phyloP scores from a whole-genome alignment of 2,329 filamentous ascomycete species.

The Penicillium sp. region DNA sequence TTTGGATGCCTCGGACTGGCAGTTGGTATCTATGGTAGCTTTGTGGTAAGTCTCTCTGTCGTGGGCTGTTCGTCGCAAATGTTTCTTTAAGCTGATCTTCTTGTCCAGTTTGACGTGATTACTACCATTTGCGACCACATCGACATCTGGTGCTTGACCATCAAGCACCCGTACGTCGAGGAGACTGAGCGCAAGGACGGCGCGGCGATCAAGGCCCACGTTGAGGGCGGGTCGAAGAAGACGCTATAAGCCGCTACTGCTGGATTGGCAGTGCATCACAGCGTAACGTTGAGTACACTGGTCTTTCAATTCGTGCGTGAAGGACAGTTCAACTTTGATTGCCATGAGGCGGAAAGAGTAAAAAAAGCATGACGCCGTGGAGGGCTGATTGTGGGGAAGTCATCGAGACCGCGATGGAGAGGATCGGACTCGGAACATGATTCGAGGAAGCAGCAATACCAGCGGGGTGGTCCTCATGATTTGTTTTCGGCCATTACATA shows the following conservation, averaged over 20 bases:
- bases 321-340: slow-evolving; percentile 20
- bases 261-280: background rate
- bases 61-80: slow-evolving; percentile 2
- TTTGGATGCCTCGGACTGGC: slow-evolving; percentile 84
- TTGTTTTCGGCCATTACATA: slow-evolving; percentile 21
- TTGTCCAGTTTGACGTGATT: slow-evolving; percentile 74
- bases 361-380: background rate
- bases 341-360: slow-evolving; percentile 7
- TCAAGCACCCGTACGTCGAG: slow-evolving; percentile 74
- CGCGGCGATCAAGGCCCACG: slow-evolving; percentile 29
- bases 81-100: background rate
- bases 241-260: slow-evolving; percentile 8
- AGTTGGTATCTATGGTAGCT: slow-evolving; percentile 92
- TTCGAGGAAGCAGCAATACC: background rate
- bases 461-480: slow-evolving; percentile 16
- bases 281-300: background rate
- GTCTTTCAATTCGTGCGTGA: slow-evolving; percentile 9
- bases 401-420: slow-evolving; percentile 2
- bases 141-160: slow-evolving; percentile 97
- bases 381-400: slow-evolving; percentile 1
- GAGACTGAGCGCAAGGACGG: slow-evolving; percentile 31
- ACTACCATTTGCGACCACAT: slow-evolving; percentile 97
- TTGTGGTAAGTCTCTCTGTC: slow-evolving; percentile 62
- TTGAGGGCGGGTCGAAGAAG: slow-evolving; percentile 31
- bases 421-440: background rate